Evolutionary conservation across 768 basidiomycete species (phyloP).

Genomic region (Saitozyma podzolica): DNA sequence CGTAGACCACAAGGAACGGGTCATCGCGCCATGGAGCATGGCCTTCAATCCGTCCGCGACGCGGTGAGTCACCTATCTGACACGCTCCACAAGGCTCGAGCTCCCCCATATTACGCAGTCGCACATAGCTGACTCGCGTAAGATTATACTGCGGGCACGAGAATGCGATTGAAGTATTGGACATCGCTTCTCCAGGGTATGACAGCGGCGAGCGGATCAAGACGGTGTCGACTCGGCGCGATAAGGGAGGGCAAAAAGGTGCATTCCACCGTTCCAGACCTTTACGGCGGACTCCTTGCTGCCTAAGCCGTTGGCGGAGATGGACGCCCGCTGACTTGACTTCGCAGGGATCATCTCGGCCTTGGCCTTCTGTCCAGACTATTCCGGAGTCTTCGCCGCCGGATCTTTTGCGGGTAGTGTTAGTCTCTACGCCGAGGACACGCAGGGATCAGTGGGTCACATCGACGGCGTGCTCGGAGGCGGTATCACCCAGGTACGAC

Average conservation of each 20-base stretch:
- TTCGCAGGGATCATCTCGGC: conserved; percentile 77
- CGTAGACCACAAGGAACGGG: conserved; percentile 88
- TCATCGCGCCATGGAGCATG: conserved; percentile 80
- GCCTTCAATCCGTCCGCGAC: conserved; percentile 70
- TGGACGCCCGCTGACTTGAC: not conserved
- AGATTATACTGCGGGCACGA: conserved; percentile 87
- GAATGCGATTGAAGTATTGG: conserved; percentile 81
- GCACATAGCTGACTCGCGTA: conserved; percentile 3
- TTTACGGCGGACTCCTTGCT: not conserved
- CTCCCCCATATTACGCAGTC: not conserved
- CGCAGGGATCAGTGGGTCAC: conserved; percentile 62
- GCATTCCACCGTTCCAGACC: not conserved
- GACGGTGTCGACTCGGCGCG: conserved; percentile 73
- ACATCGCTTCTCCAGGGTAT: conserved; percentile 69
- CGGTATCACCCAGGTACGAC: conserved; percentile 53
- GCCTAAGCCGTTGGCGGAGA: not conserved
- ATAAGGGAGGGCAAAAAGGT: conserved; percentile 86
- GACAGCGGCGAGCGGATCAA: conserved; percentile 63
- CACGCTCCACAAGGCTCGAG: not conserved
- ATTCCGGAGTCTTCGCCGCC: conserved; percentile 70
- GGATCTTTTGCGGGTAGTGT: conserved; percentile 63
- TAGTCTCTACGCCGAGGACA: conserved; percentile 58
- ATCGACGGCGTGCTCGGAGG: conserved; percentile 59
- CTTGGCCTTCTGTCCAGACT: conserved; percentile 71
- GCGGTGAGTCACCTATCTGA: conserved; percentile 57